Evolutionary conservation across 2,329 filamentous ascomycete genomes (phyloP).

Genomic region (Venturia oleaginea): DNA sequence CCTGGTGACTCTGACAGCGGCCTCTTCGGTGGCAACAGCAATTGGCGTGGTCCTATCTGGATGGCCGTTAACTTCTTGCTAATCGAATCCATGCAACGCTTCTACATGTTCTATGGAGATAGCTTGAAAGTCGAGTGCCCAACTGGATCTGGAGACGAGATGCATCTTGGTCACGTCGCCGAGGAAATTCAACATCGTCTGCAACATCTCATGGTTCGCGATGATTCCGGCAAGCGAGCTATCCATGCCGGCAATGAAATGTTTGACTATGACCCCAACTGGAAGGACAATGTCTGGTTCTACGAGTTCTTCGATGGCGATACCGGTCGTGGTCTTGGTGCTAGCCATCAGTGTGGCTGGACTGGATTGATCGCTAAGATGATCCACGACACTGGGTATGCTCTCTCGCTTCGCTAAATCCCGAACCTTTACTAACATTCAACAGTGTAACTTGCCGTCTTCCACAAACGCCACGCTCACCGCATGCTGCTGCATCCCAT

Average conservation of each 20-base stretch:
- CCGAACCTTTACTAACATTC: conserved; percentile 30
- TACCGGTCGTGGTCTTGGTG: conserved; percentile 76
- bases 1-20: conserved; percentile 94
- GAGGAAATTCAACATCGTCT: conserved; percentile 92
- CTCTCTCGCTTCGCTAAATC: conserved; percentile 16
- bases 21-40: conserved; percentile 93
- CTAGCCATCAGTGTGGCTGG: conserved; percentile 94
- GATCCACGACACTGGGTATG: conserved; percentile 95
- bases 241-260: conserved; percentile 79
- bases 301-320: conserved; percentile 97
- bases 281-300: conserved; percentile 93
- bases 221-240: conserved; percentile 76
- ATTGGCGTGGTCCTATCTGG: conserved; percentile 94
- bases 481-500: conserved; percentile 72
- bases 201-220: conserved; percentile 80
- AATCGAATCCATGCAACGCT: conserved; percentile 87
- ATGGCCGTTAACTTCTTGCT: conserved; percentile 91
- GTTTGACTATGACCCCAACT: conserved; percentile 84
- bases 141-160: conserved; percentile 83
- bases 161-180: conserved; percentile 91
- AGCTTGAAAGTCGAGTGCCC: conserved; percentile 86
- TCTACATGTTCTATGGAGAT: conserved; percentile 92
- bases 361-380: conserved; percentile 91
- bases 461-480: conserved; percentile 85
- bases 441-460: conserved; percentile 75